A percentile compares a stretch with the other conserved stretches of the same genome.
phyloP scores from a whole-genome alignment of 1,284 basidiomycete species.

The Ceratobasidium papillatum region DNA sequence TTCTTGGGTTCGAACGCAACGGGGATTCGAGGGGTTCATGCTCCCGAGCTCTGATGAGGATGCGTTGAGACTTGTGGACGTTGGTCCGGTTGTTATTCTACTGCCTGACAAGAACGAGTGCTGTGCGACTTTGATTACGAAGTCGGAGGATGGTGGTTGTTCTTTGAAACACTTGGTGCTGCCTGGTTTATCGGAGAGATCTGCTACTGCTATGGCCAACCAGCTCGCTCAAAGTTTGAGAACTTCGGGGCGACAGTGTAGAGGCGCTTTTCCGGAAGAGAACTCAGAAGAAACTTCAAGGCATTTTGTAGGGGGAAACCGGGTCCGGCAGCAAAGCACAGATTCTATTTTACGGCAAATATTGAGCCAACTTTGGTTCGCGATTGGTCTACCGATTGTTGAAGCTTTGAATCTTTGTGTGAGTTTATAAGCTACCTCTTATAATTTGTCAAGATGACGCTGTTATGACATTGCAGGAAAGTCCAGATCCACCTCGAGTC shows the following conservation, averaged over 20 bases:
- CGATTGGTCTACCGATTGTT: not conserved
- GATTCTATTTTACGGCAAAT: not conserved
- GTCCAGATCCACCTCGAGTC: not conserved
- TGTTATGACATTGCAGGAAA: not conserved
- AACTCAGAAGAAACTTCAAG: not conserved
- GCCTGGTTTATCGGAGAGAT: not conserved
- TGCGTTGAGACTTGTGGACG: not conserved
- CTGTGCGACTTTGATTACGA: not conserved
- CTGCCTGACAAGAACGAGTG: not conserved
- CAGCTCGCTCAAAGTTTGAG: too few relatives aligned
- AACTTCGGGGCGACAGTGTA: not conserved
- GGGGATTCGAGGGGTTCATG: not conserved
- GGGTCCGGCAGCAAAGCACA: not conserved
- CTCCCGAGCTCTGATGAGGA: not conserved
- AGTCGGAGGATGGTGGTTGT: not conserved
- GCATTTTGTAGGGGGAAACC: not conserved
- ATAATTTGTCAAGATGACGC: not conserved
- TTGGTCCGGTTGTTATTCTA: not conserved
- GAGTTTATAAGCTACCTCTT: not conserved
- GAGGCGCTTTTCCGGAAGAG: not conserved
- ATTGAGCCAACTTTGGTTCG: not conserved
- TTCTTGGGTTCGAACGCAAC: not conserved
- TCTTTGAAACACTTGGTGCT: not conserved
- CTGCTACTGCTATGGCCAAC: not conserved
- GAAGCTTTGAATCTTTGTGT: not conserved